phyloP scores from a whole-genome alignment of 2,329 filamentous ascomycete species.

The Pleomassaria siparia region DNA sequence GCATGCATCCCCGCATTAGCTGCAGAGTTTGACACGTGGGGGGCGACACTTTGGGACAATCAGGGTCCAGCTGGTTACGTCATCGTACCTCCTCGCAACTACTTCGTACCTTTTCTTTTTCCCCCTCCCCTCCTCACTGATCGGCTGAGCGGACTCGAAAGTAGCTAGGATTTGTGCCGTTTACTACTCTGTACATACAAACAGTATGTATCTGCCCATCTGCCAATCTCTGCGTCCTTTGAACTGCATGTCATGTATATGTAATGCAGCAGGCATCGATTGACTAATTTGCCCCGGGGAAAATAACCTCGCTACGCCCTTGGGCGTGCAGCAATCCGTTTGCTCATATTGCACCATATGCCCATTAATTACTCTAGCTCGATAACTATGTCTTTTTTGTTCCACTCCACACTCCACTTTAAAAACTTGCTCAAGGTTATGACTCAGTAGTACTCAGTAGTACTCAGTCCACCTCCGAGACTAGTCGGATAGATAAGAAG shows the following conservation, averaged over 20 bases:
- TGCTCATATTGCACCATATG: background rate
- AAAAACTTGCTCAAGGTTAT: too few relatives aligned
- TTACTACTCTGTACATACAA: too few relatives aligned
- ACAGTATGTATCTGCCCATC: too few relatives aligned
- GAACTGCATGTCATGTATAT: too few relatives aligned
- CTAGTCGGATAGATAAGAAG: background rate
- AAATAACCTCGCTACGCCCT: background rate
- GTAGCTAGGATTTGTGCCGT: background rate
- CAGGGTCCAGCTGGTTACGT: background rate
- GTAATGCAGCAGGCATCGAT: background rate
- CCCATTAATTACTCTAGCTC: background rate
- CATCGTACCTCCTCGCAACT: too few relatives aligned
- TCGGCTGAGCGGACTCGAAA: background rate
- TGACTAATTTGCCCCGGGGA: background rate
- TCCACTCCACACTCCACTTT: background rate
- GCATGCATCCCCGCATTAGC: background rate
- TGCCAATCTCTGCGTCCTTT: too few relatives aligned
- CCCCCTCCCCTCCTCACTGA: background rate
- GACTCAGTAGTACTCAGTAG: too few relatives aligned
- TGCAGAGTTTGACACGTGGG: background rate
- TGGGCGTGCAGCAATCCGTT: background rate
- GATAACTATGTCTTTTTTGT: too few relatives aligned
- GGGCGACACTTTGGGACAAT: background rate
- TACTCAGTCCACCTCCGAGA: too few relatives aligned
- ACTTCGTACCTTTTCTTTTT: too few relatives aligned